Conservation (phyloP, 805 yeast species). For the Barnettozyma populi region DNA sequence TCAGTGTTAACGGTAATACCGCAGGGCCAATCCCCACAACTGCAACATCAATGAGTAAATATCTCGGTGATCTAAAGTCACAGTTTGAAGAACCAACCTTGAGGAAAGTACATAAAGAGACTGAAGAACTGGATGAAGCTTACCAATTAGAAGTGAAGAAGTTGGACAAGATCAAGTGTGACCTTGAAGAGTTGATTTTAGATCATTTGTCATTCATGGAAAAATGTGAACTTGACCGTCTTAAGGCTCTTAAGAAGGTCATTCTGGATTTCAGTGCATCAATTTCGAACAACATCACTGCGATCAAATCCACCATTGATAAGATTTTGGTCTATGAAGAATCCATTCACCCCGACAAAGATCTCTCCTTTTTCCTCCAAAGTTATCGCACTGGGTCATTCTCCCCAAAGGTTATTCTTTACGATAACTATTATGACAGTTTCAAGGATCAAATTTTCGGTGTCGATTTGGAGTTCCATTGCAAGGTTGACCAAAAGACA, state of each 20-base stretch:
- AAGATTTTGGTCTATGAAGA: constrained; percentile 61
- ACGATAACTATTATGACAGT: constrained; percentile 75
- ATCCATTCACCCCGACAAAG: constrained; percentile 63
- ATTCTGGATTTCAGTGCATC: constrained; percentile 67
- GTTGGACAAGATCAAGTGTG: constrained; percentile 64
- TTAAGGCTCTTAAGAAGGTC: constrained; percentile 70
- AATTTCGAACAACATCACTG: constrained; percentile 53
- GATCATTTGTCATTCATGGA: constrained; percentile 77
- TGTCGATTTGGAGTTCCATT: constrained; percentile 63
- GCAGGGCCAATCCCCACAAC: constrained; percentile 14
- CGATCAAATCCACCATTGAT: constrained; percentile 54
- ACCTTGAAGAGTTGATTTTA: constrained; percentile 64
- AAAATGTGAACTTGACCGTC: constrained; percentile 73
- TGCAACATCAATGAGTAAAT: constrained; percentile 14
- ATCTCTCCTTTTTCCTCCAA: constrained; percentile 59
- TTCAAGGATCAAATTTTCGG: constrained; percentile 72
- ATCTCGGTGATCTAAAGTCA: constrained; percentile 23
- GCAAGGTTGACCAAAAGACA: constrained; percentile 63
- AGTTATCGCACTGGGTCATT: constrained; percentile 70
- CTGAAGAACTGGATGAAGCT: constrained; percentile 48
- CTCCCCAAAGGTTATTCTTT: constrained; percentile 63
- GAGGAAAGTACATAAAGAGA: constrained; percentile 50
- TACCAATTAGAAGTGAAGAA: constrained; percentile 50
- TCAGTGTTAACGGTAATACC: constrained; percentile 24
- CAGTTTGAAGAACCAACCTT: constrained; percentile 46